Percentiles rank a stretch among this genome's conserved stretches.
These are phyloP conservation scores for Cutaneotrichosporon arboriforme DNA, from an alignment of 1,284 basidiomycete genomes.

Conservation along the genomic window DNA sequence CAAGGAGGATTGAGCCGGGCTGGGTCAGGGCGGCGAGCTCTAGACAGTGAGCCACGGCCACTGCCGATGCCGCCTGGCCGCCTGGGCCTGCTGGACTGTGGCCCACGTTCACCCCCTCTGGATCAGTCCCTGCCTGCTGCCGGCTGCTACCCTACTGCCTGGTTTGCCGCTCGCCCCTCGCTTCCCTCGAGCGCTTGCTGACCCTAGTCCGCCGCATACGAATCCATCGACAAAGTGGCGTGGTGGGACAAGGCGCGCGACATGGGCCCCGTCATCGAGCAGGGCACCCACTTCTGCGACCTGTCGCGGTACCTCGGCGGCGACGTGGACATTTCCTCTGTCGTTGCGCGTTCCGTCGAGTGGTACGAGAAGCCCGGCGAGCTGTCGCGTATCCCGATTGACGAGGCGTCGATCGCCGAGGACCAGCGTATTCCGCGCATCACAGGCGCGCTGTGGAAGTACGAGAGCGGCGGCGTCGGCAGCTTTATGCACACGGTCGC, in stretches of 20 bases:
- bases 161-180: too few relatives aligned
- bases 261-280: conserved; percentile 86
- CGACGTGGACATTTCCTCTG: conserved; percentile 74
- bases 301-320: conserved; percentile 93
- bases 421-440: conserved; percentile 48
- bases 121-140: neutral
- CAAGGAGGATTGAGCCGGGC: neutral
- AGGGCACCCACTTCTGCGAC: conserved; percentile 75
- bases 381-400: conserved; percentile 64
- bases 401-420: conserved; percentile 46
- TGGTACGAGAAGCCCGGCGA: conserved; percentile 85
- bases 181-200: conserved; percentile 2
- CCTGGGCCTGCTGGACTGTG: too few relatives aligned
- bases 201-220: conserved; percentile 67
- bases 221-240: conserved; percentile 79
- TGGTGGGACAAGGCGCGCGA: conserved; percentile 94
- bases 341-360: conserved; percentile 72
- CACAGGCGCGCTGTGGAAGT: conserved; percentile 58
- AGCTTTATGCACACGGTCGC: conserved; percentile 81
- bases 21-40: too few relatives aligned
- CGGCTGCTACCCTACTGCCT: neutral
- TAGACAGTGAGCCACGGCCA: neutral
- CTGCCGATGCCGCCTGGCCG: too few relatives aligned
- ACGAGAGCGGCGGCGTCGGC: conserved; percentile 83
- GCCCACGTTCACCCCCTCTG: neutral